Evolutionary conservation across 2,329 filamentous ascomycete genomes (phyloP), one percentile per base, ranked within the genome.

Genomic region (Cryphonectria carpinicola): DNA sequence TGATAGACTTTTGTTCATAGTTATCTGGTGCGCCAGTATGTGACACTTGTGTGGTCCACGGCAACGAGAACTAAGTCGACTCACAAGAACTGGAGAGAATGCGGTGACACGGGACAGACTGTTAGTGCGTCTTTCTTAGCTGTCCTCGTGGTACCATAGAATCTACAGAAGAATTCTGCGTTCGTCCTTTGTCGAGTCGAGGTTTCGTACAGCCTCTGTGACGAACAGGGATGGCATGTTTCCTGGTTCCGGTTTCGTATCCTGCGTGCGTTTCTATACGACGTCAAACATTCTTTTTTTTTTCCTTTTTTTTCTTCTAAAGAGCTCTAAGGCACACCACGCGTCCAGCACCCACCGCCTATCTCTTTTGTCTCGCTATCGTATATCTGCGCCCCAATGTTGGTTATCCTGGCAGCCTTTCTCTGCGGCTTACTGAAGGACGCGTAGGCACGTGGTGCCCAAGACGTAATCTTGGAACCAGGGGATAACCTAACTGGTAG

Each of bases 381-480:
- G 19, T 13, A 46, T 46, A 19, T 7, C 17, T 46, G 14, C 14
- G 43, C 14, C 43, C 2, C 43, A 46, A 19, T 52, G 19, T 52
- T 25, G 19, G 49, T 13, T 28, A n/a, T 14, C 52, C 4, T 56
- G 22, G 10, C 49, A 25, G 49, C 49, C 22, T 19, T 17, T 25
- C 52, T 56, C n/a, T 28, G n/a, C 11, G 22, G 52, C 52, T 25
- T 25, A 32, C 52, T 4, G 1, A 19, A 8, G 25, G 54, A 58
- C 54, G 54, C 54, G 54, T 58, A 19, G 54, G 28, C 54, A 58
- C 54, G 54, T 58, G 54, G 54, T 58, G 54, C 28, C 54, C 54
- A 58, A 32, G 54, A 58, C 54, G 54, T 58, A 58, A 58, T 58
- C 5, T 19, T 32, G 10, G 5, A 19, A 32, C 54, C 25, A 35